Conservation (phyloP, 2,329 filamentous ascomycete genomes). For the Penicillium sp. region DNA sequence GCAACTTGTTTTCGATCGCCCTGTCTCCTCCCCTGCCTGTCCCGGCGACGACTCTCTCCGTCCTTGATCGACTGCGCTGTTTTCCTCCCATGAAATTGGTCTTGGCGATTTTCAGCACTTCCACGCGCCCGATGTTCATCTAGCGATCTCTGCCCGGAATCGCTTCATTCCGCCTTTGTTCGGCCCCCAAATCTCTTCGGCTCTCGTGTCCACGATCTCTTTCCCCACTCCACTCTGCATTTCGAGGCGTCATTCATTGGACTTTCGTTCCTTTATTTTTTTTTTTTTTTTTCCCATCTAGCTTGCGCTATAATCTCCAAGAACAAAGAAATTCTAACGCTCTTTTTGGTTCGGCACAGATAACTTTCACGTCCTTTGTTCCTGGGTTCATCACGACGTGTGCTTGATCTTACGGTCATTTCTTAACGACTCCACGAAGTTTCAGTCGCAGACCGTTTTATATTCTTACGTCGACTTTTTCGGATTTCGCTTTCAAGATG, state of each 20-base stretch:
- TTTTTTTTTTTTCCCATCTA: no score
- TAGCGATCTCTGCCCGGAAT: neutral
- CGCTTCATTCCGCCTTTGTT: slow-evolving; percentile 1
- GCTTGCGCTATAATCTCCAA: no score
- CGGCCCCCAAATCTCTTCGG: slow-evolving; percentile 2
- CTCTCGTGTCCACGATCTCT: neutral
- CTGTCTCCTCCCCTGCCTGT: neutral
- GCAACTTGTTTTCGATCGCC: neutral
- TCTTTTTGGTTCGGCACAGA: slow-evolving; percentile 12
- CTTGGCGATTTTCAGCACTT: slow-evolving; percentile 10
- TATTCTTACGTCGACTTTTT: slow-evolving; percentile 26
- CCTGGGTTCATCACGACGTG: slow-evolving; percentile 30
- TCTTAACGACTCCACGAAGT: slow-evolving; percentile 44
- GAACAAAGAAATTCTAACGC: slow-evolving; percentile 11
- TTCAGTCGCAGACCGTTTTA: slow-evolving; percentile 35
- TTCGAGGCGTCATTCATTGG: neutral
- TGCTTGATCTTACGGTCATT: slow-evolving; percentile 37
- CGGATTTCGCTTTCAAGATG: slow-evolving; percentile 49
- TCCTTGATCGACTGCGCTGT: neutral
- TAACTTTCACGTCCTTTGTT: slow-evolving; percentile 28
- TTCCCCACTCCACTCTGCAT: neutral
- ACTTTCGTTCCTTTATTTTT: neutral
- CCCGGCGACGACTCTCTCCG: neutral
- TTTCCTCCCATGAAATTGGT: slow-evolving; percentile 8
- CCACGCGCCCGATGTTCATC: slow-evolving; percentile 9